phyloP scores from a whole-genome alignment of 768 basidiomycete genomes.

The Mycena sanguinolenta region DNA sequence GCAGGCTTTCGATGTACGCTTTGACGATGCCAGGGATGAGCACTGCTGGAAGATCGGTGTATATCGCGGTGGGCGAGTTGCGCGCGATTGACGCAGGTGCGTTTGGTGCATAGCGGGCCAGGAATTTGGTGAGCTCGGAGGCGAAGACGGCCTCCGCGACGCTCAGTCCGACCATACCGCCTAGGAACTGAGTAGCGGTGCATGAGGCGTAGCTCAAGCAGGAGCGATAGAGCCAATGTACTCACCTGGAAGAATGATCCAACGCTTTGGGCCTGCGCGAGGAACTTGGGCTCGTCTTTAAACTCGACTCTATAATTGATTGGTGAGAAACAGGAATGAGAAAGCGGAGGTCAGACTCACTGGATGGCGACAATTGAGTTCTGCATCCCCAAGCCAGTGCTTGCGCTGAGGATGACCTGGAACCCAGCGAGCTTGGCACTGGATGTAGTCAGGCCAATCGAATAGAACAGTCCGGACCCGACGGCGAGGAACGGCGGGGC shows the following conservation, averaged over 20 bases:
- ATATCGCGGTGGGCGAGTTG: slow-evolving; percentile 13
- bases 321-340: background rate
- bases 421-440: slow-evolving; percentile 19
- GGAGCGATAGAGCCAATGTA: too few relatives aligned
- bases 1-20: slow-evolving; percentile 12
- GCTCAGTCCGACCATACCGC: slow-evolving; percentile 23
- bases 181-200: slow-evolving; percentile 16
- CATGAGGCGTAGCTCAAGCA: too few relatives aligned
- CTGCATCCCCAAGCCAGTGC: slow-evolving; percentile 34
- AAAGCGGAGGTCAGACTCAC: background rate
- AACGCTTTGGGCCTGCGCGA: slow-evolving; percentile 21
- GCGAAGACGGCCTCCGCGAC: slow-evolving; percentile 30
- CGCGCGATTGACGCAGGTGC: slow-evolving; percentile 11
- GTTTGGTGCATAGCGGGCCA: slow-evolving; percentile 19
- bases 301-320: slow-evolving; percentile 8
- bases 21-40: slow-evolving; percentile 11
- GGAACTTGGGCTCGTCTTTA: slow-evolving; percentile 6
- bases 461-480: slow-evolving; percentile 35
- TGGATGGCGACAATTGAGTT: slow-evolving; percentile 22
- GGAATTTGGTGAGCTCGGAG: slow-evolving; percentile 19
- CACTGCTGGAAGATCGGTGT: slow-evolving; percentile 7
- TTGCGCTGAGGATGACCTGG: slow-evolving; percentile 32
- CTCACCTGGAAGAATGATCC: slow-evolving; percentile 12
- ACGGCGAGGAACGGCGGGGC: slow-evolving; percentile 25
- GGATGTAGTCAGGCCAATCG: slow-evolving; percentile 16